phyloP scores from a whole-genome alignment of 495 filamentous ascomycete genomes.

The Gamarada debralockiae region DNA sequence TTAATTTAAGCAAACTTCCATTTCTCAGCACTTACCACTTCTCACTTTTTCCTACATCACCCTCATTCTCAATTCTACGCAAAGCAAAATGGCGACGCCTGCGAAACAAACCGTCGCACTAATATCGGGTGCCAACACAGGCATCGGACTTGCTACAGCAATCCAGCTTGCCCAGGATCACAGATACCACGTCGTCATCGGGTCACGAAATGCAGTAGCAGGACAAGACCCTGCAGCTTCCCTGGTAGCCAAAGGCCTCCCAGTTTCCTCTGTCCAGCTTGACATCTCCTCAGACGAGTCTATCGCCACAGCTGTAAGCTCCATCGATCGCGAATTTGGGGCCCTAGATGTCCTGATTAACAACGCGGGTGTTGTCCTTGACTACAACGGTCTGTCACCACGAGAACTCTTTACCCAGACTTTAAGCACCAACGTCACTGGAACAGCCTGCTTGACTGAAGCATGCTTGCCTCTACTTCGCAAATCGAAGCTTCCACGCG shows the following conservation, averaged over 20 bases:
- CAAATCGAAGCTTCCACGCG: constrained; percentile 25
- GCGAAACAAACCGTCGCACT: constrained; percentile 37
- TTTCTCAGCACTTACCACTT: no score
- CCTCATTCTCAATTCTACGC: no score
- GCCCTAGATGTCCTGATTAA: constrained; percentile 57
- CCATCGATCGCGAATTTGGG: constrained; percentile 28
- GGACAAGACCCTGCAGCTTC: constrained; percentile 23
- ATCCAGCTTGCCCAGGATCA: constrained; percentile 41
- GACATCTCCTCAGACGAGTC: constrained; percentile 45
- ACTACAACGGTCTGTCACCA: constrained; percentile 33
- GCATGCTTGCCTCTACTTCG: constrained; percentile 42
- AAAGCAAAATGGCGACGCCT: no score
- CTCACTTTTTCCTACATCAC: no score
- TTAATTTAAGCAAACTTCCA: no score
- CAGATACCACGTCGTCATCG: constrained; percentile 46
- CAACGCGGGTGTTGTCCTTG: constrained; percentile 34
- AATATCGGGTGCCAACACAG: constrained; percentile 53
- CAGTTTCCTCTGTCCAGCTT: constrained; percentile 33
- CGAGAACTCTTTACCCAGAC: constrained; percentile 45
- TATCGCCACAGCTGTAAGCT: constrained; percentile 34
- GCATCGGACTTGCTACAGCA: constrained; percentile 51
- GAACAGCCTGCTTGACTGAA: constrained; percentile 43
- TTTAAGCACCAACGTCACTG: constrained; percentile 52
- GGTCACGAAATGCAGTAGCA: constrained; percentile 27
- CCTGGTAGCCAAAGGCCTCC: constrained; percentile 22